Conservation (phyloP, 2,329 filamentous ascomycete genomes). For the Diaporthe vexans region DNA sequence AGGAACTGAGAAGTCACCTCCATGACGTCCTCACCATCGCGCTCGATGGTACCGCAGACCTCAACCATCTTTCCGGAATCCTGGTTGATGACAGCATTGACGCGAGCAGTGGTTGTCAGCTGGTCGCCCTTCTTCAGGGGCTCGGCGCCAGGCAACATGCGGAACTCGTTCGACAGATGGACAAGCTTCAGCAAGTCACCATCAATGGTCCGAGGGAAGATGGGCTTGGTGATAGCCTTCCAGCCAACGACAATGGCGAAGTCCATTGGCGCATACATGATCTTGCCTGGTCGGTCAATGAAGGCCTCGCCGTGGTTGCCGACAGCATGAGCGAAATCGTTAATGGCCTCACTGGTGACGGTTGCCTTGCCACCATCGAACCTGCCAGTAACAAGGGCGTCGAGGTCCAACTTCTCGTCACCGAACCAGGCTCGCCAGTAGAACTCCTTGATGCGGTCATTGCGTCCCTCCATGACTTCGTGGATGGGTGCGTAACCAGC, state of each 20-base stretch:
- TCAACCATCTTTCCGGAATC: slow-evolving; percentile 99
- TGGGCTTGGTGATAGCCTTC: slow-evolving; percentile 99
- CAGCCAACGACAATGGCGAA: slow-evolving; percentile 98
- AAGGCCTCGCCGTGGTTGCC: slow-evolving; percentile 98
- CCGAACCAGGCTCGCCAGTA: slow-evolving; percentile 99
- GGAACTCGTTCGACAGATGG: slow-evolving; percentile 96
- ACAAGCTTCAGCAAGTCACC: slow-evolving; percentile 96
- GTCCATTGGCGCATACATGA: slow-evolving; percentile 97
- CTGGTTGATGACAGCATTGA: slow-evolving; percentile 98
- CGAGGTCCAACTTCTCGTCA: slow-evolving; percentile 84
- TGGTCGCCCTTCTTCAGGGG: slow-evolving; percentile 96
- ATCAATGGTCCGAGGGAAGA: slow-evolving; percentile 96
- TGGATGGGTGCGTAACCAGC: slow-evolving; percentile 97
- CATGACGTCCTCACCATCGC: slow-evolving; percentile 90
- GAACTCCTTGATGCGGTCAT: slow-evolving; percentile 99
- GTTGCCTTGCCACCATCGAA: slow-evolving; percentile 92
- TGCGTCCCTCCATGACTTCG: slow-evolving; percentile 95
- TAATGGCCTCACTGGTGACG: slow-evolving; percentile 93
- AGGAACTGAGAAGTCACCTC: slow-evolving; percentile 98
- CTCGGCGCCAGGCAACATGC: slow-evolving; percentile 96
- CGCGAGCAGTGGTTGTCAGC: slow-evolving; percentile 91
- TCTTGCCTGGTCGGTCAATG: slow-evolving; percentile 94
- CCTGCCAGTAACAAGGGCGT: slow-evolving; percentile 85
- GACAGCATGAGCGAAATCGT: slow-evolving; percentile 98
- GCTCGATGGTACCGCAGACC: slow-evolving; percentile 95